Evolutionary conservation across 2,329 filamentous ascomycete species (phyloP).

Genomic region (Diaporthe batatas): DNA sequence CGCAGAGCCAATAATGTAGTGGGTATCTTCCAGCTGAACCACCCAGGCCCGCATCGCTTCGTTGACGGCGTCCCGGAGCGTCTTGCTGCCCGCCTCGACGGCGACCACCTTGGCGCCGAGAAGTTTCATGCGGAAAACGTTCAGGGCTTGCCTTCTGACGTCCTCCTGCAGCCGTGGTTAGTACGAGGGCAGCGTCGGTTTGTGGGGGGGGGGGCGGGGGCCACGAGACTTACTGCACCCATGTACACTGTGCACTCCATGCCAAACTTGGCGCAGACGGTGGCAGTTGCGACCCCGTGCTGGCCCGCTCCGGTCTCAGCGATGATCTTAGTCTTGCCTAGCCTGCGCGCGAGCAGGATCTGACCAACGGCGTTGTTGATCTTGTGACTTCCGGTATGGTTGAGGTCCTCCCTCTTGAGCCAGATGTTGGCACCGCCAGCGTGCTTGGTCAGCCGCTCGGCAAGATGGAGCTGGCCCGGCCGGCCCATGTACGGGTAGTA

Average conservation of each 20-base stretch:
- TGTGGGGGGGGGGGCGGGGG: neutral
- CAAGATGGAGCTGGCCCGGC: slow-evolving; percentile 90
- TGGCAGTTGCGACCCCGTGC: slow-evolving; percentile 97
- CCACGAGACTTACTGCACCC: slow-evolving; percentile 74
- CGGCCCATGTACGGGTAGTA: slow-evolving; percentile 99
- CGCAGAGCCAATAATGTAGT: slow-evolving; percentile 98
- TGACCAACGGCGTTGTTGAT: slow-evolving; percentile 99
- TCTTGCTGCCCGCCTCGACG: slow-evolving; percentile 90
- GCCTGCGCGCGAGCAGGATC: slow-evolving; percentile 83
- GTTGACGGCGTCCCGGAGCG: slow-evolving; percentile 90
- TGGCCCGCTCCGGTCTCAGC: slow-evolving; percentile 98
- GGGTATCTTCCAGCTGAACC: slow-evolving; percentile 89
- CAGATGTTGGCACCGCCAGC: slow-evolving; percentile 96
- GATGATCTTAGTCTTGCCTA: slow-evolving; percentile 98
- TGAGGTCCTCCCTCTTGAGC: slow-evolving; percentile 97
- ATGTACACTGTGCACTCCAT: slow-evolving; percentile 99
- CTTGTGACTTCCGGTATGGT: slow-evolving; percentile 98
- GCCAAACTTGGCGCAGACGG: slow-evolving; percentile 96
- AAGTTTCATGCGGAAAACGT: slow-evolving; percentile 98
- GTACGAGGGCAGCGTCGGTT: slow-evolving; percentile 38
- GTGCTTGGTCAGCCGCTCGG: slow-evolving; percentile 87
- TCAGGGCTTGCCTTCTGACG: slow-evolving; percentile 93
- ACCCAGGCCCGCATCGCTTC: slow-evolving; percentile 97
- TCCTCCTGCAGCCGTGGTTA: slow-evolving; percentile 73
- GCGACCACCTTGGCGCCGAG: slow-evolving; percentile 93